Percentiles rank a stretch among this genome's conserved stretches.
phyloP scores from a whole-genome alignment of 2,329 filamentous ascomycete genomes.

The Aspergillus oerlinghausenensis region DNA sequence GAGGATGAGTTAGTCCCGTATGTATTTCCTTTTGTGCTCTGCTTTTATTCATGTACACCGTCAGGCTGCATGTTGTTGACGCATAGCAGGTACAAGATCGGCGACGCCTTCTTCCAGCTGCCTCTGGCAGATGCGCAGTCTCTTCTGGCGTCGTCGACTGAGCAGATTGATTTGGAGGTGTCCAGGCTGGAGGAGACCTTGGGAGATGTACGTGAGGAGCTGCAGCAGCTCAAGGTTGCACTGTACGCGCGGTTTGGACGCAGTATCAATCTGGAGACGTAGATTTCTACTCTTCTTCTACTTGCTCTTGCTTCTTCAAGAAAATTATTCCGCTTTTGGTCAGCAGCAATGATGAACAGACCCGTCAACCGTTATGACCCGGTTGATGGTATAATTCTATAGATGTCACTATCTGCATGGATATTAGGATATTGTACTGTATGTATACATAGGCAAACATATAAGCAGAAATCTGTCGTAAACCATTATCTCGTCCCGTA shows the following conservation, averaged over 20 bases:
- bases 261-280: constrained; percentile 95
- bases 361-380: neutral
- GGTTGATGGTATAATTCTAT: neutral
- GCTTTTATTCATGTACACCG: neutral
- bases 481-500: constrained; percentile 9
- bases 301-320: constrained; percentile 1
- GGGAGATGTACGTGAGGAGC: constrained; percentile 71
- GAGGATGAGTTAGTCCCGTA: constrained; percentile 92
- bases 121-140: constrained; percentile 81
- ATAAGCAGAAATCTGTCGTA: constrained; percentile 13
- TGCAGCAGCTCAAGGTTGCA: constrained; percentile 83
- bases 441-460: neutral
- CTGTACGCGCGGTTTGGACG: constrained; percentile 92
- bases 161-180: constrained; percentile 73
- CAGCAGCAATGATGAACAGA: neutral
- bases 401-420: neutral
- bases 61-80: constrained; percentile 5
- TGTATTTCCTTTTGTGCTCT: constrained; percentile 30
- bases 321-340: neutral
- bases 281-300: constrained; percentile 23
- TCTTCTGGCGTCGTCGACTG: constrained; percentile 67
- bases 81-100: constrained; percentile 80
- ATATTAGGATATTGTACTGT: neutral
- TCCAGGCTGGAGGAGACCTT: constrained; percentile 72
- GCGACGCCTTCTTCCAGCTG: constrained; percentile 89